These are phyloP conservation scores for Pyrenophora graminea DNA, from an alignment of 2,329 filamentous ascomycete genomes.

Conservation along the genomic window DNA sequence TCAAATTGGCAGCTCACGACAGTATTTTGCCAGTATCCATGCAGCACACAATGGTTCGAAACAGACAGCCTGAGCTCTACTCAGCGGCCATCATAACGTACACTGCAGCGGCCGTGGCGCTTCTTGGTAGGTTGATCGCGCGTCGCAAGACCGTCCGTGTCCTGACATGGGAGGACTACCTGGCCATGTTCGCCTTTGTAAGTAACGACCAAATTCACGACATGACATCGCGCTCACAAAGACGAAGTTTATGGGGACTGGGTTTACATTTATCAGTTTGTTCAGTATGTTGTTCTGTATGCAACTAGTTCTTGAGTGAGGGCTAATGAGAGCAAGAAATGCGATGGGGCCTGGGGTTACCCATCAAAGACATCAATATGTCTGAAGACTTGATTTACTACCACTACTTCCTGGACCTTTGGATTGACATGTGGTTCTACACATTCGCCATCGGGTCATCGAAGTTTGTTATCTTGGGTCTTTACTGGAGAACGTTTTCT, in stretches of 20 bases:
- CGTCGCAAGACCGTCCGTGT: slow-evolving; percentile 15
- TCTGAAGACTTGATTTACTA: slow-evolving; percentile 17
- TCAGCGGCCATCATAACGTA: slow-evolving; percentile 26
- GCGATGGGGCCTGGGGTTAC: slow-evolving; percentile 29
- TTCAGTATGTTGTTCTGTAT: slow-evolving; percentile 20
- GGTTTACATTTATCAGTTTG: slow-evolving; percentile 28
- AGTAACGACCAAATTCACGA: slow-evolving; percentile 4
- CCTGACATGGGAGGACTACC: slow-evolving; percentile 30
- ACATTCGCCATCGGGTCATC: slow-evolving; percentile 30
- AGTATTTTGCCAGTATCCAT: neutral
- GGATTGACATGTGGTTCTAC: slow-evolving; percentile 31
- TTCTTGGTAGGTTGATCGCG: slow-evolving; percentile 23
- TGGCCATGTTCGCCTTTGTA: slow-evolving; percentile 28
- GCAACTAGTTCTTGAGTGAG: neutral
- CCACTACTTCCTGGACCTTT: slow-evolving; percentile 28
- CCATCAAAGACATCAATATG: slow-evolving; percentile 19
- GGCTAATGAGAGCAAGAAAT: slow-evolving; percentile 22
- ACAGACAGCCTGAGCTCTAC: slow-evolving; percentile 26
- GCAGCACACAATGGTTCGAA: slow-evolving; percentile 15
- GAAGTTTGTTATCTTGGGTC: slow-evolving; percentile 29
- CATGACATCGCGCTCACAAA: slow-evolving; percentile 6
- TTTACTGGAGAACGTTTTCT: slow-evolving; percentile 31
- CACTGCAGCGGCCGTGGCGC: slow-evolving; percentile 22
- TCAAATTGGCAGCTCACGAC: no score
- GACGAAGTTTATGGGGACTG: slow-evolving; percentile 18